Conservation (phyloP, 1,284 basidiomycete genomes). For the Heliocybe sulcata region DNA sequence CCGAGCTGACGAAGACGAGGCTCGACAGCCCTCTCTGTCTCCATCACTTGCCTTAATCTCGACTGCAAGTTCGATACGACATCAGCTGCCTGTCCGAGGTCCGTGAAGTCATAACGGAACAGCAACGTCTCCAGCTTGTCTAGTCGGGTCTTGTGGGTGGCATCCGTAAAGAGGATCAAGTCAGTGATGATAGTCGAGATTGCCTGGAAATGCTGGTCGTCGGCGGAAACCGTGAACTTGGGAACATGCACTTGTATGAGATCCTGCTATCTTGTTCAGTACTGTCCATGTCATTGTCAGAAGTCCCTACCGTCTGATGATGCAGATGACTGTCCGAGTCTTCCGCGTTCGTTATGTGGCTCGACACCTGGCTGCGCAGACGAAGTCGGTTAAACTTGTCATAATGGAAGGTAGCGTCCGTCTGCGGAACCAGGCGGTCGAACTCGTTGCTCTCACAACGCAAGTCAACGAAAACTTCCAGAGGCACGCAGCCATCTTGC, state of each 20-base stretch:
- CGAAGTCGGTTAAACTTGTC: constrained; percentile 95
- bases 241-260: constrained; percentile 78
- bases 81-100: constrained; percentile 60
- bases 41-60: constrained; percentile 63
- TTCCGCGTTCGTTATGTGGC: constrained; percentile 29
- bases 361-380: constrained; percentile 65
- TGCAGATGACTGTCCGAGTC: constrained; percentile 61
- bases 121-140: constrained; percentile 81
- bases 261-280: constrained; percentile 44
- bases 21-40: constrained; percentile 50
- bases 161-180: constrained; percentile 84
- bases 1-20: constrained; percentile 28
- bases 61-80: constrained; percentile 74
- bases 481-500: constrained; percentile 58
- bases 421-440: constrained; percentile 87
- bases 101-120: constrained; percentile 88
- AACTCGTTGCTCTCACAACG: constrained; percentile 79
- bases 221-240: constrained; percentile 85
- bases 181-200: constrained; percentile 89
- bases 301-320: constrained; percentile 63
- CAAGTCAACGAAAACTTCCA: constrained; percentile 85
- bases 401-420: constrained; percentile 80
- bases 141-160: constrained; percentile 69
- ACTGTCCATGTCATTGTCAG: constrained; percentile 1
- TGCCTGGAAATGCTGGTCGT: constrained; percentile 79